Evolutionary conservation across 176 grass and related monocot genomes (phyloP).

Genomic region (Zoysia pacifica): DNA sequence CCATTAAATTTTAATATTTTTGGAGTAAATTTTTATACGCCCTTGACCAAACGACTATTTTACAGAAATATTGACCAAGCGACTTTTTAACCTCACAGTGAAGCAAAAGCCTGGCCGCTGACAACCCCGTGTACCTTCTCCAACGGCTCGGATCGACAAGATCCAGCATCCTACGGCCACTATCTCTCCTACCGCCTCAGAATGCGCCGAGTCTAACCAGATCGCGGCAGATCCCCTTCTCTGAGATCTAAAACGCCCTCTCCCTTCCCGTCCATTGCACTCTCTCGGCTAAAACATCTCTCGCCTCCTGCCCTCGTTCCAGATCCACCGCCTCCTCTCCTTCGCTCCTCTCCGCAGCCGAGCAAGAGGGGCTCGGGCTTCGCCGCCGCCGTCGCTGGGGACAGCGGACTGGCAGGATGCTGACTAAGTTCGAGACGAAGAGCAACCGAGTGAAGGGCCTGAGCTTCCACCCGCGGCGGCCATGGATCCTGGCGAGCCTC

Average conservation of each 20-base stretch:
- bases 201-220: slow-evolving; percentile 1
- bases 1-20: too few species aligned
- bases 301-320: neutral
- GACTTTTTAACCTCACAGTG: neutral
- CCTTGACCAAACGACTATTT: too few species aligned
- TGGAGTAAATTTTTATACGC: too few species aligned
- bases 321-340: slow-evolving; percentile 42
- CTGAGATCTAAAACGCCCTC: slow-evolving; percentile 14
- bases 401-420: slow-evolving; percentile 59
- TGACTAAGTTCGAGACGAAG: slow-evolving; percentile 99
- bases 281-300: neutral
- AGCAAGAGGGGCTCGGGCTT: slow-evolving; percentile 17
- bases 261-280: neutral
- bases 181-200: slow-evolving; percentile 6
- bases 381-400: slow-evolving; percentile 19
- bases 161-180: neutral
- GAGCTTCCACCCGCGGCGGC: slow-evolving; percentile 90
- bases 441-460: slow-evolving; percentile 98
- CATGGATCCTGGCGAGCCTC: slow-evolving; percentile 97
- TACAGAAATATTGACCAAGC: neutral
- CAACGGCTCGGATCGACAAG: neutral
- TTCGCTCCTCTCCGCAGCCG: slow-evolving; percentile 23
- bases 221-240: neutral
- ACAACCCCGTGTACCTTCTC: neutral
- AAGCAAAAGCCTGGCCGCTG: neutral